Evolutionary conservation across 192 early-diverging fungal species (phyloP).

Genomic region (Powellomyces hirtus): DNA sequence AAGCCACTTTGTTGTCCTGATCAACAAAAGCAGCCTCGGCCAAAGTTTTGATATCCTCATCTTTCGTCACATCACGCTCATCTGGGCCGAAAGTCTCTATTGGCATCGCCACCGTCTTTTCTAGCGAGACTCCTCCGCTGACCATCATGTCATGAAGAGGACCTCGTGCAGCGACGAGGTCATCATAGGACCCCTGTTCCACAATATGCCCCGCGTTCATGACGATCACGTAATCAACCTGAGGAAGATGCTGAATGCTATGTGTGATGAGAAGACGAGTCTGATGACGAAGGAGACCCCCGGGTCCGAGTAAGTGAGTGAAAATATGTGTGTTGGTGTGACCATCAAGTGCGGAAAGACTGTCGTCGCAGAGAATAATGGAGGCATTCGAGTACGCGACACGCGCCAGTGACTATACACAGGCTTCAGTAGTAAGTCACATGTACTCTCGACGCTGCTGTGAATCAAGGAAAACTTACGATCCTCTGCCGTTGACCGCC

Average conservation of each 20-base stretch:
- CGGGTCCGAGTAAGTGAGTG: slow-evolving; percentile 80
- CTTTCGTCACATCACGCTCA: no score
- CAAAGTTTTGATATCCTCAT: no score
- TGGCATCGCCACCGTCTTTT: no score
- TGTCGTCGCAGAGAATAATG: slow-evolving; percentile 66
- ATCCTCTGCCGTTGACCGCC: slow-evolving; percentile 82
- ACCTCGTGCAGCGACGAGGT: no score
- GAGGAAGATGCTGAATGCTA: background rate
- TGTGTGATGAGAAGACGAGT: slow-evolving; percentile 72
- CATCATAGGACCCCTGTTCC: slow-evolving; percentile 61
- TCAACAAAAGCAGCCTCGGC: no score
- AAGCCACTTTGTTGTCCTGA: no score
- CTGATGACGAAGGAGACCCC: slow-evolving; percentile 76
- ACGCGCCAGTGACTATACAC: slow-evolving; percentile 60
- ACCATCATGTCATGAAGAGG: no score
- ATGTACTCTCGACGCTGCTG: no score
- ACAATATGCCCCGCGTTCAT: slow-evolving; percentile 69
- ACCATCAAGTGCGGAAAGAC: slow-evolving; percentile 45
- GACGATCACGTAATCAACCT: slow-evolving; percentile 66
- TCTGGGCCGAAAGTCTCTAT: no score
- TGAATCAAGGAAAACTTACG: no score
- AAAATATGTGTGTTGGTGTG: slow-evolving; percentile 79
- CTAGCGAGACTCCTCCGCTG: no score
- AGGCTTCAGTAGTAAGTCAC: no score
- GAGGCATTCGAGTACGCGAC: background rate